Evolutionary conservation across 257 asterid genomes (phyloP), one percentile per base, ranked within the genome.

Genomic region (Coffea canephora): DNA sequence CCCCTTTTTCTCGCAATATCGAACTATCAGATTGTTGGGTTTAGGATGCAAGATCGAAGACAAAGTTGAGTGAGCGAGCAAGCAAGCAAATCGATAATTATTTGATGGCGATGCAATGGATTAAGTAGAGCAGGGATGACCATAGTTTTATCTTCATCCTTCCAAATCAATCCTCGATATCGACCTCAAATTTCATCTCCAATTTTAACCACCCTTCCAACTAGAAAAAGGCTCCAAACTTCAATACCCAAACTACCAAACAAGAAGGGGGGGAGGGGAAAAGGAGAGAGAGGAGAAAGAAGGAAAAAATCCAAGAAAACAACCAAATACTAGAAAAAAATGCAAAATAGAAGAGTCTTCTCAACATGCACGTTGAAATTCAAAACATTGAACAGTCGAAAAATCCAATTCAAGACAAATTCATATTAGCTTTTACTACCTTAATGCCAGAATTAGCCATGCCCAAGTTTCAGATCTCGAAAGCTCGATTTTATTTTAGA

Each of bases 131-230:
- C 27, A 27, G 27, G 27, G 27, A 27, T 27, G 27, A 91, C 97
- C 89, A 87, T 84, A 73, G 89, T 89, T 78, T 86, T 94, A 76
- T 92, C 99, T 83, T 91, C 99, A 82, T 89, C 89, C 71, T 77
- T 87, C 99, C 97, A 91, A 55, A 76, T 79, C 84, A 87, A 80
- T 57, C 81, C 87, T 84, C 88, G 97, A 88, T 91, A 61, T 76
- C 92, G 80, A 83, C 82, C 79, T 81, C 88, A n/a, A 87, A 76
- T 82, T 73, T 79, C 87, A 85, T 70, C 76, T 67, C 77, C 72
- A 68, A 27, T 57, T 79, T 13, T 27, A 62, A 62, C 85, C 73
- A 59, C 46, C 50, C 57, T 27, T 25, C 79, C 70, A 77, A 72
- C 55, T 79, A 82, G 39, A 71, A 77, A n/a, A 82, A 71, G 19